A percentile compares a stretch with the other conserved stretches of the same genome.
phyloP scores from a whole-genome alignment of 1,284 basidiomycete species.

The Ustilago esculenta region DNA sequence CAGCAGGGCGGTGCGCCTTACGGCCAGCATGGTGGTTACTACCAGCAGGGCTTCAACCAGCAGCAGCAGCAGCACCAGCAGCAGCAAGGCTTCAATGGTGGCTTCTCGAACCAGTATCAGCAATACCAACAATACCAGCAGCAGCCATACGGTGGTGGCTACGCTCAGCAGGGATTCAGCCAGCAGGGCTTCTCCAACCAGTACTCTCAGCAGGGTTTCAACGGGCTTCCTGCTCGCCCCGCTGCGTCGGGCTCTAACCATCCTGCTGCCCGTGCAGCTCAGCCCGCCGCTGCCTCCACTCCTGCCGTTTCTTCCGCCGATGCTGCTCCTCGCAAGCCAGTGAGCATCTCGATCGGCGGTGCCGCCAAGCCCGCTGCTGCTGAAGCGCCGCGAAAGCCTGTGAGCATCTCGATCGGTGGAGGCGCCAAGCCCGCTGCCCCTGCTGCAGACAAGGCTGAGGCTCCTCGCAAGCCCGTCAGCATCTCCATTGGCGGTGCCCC shows the following conservation, averaged over 20 bases:
- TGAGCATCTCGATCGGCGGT: constrained; percentile 65
- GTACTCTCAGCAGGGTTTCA: constrained; percentile 39
- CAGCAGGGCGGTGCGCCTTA: constrained; percentile 37
- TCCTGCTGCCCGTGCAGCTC: constrained; percentile 26
- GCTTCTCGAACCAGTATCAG: constrained; percentile 37
- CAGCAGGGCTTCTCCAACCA: constrained; percentile 44
- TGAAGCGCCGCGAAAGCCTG: constrained; percentile 42
- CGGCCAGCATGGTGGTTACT: constrained; percentile 45
- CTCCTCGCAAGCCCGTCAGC: constrained; percentile 43
- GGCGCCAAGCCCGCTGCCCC: constrained; percentile 45
- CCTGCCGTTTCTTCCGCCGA: constrained; percentile 16
- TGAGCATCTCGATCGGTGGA: constrained; percentile 62
- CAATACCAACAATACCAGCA: constrained; percentile 41
- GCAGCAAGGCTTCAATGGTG: constrained; percentile 40
- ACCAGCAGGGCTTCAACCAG: constrained; percentile 45
- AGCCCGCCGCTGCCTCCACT: constrained; percentile 9
- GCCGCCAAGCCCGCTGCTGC: constrained; percentile 40
- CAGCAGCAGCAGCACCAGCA: constrained; percentile 29
- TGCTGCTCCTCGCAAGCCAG: constrained; percentile 55
- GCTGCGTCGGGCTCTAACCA: constrained; percentile 39
- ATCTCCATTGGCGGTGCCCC: constrained; percentile 60
- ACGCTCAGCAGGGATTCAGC: constrained; percentile 35
- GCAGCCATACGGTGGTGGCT: constrained; percentile 46
- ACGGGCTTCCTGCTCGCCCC: constrained; percentile 45
- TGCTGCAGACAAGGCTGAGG: constrained; percentile 30